These are phyloP conservation scores for Vigna unguiculata DNA, from an alignment of 306 rosid species.

Conservation along the genomic window DNA sequence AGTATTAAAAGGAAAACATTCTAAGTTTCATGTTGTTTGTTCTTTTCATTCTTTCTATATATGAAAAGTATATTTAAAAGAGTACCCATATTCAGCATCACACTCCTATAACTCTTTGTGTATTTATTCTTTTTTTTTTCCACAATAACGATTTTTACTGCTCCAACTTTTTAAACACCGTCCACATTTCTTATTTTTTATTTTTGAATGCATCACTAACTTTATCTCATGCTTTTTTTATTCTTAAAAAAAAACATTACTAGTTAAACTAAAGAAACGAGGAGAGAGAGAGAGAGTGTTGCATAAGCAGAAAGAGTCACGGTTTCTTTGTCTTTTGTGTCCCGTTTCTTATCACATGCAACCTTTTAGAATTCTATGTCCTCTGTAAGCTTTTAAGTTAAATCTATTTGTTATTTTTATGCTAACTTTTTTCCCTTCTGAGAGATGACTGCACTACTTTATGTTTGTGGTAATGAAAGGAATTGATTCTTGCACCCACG, in stretches of 20 bases:
- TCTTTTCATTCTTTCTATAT: constrained; percentile 41
- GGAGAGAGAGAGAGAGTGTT: not conserved
- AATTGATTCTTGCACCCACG: constrained; percentile 38
- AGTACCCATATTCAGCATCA: not conserved
- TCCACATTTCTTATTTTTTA: not conserved
- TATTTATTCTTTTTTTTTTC: not conserved
- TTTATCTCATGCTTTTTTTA: not conserved
- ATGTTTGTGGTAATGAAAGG: constrained; percentile 39
- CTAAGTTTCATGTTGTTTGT: constrained; percentile 29
- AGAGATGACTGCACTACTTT: constrained; percentile 19
- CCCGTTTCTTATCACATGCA: constrained; percentile 46
- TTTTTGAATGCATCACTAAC: not conserved
- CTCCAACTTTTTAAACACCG: no score
- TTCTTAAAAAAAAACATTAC: not conserved
- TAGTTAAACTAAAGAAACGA: not conserved
- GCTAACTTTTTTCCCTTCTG: constrained; percentile 18
- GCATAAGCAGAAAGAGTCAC: constrained; percentile 39
- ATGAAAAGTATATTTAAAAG: constrained; percentile 33
- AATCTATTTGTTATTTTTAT: not conserved
- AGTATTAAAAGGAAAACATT: constrained; percentile 36
- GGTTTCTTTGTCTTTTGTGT: constrained; percentile 52
- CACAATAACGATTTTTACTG: not conserved
- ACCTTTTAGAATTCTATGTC: constrained; percentile 35
- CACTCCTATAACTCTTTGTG: not conserved
- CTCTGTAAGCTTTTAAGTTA: not conserved